These are phyloP conservation scores for Nakazawaea populi DNA, from an alignment of 805 yeast genomes.

Conservation along the genomic window DNA sequence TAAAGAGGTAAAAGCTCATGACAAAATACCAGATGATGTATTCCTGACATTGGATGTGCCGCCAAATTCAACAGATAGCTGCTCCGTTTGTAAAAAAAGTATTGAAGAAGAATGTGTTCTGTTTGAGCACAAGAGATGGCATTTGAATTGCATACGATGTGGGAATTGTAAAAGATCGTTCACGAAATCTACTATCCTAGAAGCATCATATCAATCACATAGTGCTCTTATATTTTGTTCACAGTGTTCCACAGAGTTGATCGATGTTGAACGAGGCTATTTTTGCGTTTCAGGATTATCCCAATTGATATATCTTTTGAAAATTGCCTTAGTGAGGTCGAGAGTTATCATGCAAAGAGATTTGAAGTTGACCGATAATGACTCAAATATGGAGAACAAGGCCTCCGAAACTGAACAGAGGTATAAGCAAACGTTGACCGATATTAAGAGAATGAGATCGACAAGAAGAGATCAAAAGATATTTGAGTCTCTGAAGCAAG, in stretches of 20 bases:
- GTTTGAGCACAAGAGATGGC: constrained; percentile 72
- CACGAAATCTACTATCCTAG: constrained; percentile 31
- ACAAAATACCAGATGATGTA: constrained; percentile 29
- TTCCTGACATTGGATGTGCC: constrained; percentile 42
- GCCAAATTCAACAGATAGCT: constrained; percentile 65
- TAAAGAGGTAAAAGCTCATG: constrained; percentile 43
- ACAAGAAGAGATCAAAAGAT: constrained; percentile 61
- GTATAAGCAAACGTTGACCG: constrained; percentile 67
- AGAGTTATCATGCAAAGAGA: constrained; percentile 47
- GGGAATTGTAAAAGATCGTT: constrained; percentile 44
- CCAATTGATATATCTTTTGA: constrained; percentile 71
- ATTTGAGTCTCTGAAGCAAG: constrained; percentile 46
- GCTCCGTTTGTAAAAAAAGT: constrained; percentile 63
- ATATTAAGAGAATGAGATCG: constrained; percentile 71
- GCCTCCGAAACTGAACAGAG: constrained; percentile 30
- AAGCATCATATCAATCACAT: constrained; percentile 38
- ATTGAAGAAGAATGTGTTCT: constrained; percentile 80
- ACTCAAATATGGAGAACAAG: background rate
- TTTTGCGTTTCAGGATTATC: constrained; percentile 57
- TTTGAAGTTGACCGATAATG: constrained; percentile 10
- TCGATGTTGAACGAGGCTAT: constrained; percentile 49
- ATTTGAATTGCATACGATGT: constrained; percentile 67
- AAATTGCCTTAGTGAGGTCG: constrained; percentile 78
- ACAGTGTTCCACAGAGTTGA: constrained; percentile 50
- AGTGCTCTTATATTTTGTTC: constrained; percentile 45